These are phyloP conservation scores for Fusarium cyanostomum DNA, from an alignment of 2,329 filamentous ascomycete genomes.

Conservation along the genomic window DNA sequence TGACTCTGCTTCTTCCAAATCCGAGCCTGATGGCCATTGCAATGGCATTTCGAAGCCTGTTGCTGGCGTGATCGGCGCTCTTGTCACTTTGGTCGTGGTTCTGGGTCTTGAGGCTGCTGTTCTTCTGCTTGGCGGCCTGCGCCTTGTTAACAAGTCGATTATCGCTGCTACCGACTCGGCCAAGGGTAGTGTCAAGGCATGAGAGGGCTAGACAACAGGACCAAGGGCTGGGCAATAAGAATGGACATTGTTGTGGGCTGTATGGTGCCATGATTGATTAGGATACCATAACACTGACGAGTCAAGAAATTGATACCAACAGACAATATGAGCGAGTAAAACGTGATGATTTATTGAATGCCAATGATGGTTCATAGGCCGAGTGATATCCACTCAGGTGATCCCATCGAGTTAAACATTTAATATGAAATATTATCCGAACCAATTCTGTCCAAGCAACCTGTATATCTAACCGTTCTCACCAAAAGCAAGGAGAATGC, in stretches of 20 bases:
- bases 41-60: constrained; percentile 71
- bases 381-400: neutral
- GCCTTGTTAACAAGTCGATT: constrained; percentile 59
- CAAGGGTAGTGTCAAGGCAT: constrained; percentile 38
- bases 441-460: neutral
- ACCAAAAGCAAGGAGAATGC: too few species aligned
- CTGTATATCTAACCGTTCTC: neutral
- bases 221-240: neutral
- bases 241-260: neutral
- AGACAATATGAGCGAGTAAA: neutral
- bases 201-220: neutral
- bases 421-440: neutral
- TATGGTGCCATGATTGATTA: constrained; percentile 9
- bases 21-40: constrained; percentile 27
- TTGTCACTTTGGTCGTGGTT: constrained; percentile 66
- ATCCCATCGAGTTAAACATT: constrained; percentile 6
- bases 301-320: neutral
- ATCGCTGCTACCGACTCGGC: constrained; percentile 32
- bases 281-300: constrained; percentile 3
- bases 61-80: constrained; percentile 84
- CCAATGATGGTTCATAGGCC: neutral
- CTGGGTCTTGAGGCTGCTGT: constrained; percentile 56
- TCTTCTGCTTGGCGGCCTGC: constrained; percentile 55
- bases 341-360: neutral
- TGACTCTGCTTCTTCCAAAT: constrained; percentile 29